Conservation (phyloP, 225 moss, liverwort and hornwort genomes). For the Antitrichia curtipendula region DNA sequence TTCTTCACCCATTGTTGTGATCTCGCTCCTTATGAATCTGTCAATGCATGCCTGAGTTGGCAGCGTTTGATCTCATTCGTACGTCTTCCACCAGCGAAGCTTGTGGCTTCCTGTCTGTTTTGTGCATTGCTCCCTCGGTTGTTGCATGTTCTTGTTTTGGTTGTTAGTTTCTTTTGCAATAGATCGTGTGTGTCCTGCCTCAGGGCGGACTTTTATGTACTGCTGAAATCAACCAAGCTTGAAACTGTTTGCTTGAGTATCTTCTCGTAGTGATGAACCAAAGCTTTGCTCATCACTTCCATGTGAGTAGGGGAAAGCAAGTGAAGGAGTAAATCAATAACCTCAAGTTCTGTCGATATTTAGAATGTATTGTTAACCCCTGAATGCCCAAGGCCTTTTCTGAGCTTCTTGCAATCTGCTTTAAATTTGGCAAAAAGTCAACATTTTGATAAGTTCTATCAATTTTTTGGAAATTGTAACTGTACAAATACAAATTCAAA, state of each 20-base stretch:
- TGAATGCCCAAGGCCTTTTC: no score
- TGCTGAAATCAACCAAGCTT: background rate
- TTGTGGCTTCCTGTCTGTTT: background rate
- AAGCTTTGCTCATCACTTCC: background rate
- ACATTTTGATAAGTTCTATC: no score
- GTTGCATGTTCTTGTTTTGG: background rate
- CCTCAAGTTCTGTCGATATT: background rate
- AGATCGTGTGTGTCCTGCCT: background rate
- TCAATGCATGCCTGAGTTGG: background rate
- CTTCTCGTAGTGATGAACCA: background rate
- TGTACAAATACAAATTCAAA: no score
- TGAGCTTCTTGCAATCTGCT: no score
- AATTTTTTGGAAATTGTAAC: no score
- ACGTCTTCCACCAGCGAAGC: background rate
- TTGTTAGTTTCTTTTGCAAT: background rate
- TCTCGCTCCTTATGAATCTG: background rate
- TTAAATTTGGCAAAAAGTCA: no score
- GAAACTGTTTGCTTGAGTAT: background rate
- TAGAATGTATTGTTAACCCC: background rate
- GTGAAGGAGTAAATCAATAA: background rate
- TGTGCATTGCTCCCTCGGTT: background rate
- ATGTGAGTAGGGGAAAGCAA: background rate
- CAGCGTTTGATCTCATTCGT: background rate
- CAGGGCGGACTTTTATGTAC: background rate
- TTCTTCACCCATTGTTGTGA: background rate